Percentiles rank a stretch among this genome's conserved stretches.
phyloP scores from a whole-genome alignment of 176 grass and related monocot genomes.

The Hsuehochloa calcarea region DNA sequence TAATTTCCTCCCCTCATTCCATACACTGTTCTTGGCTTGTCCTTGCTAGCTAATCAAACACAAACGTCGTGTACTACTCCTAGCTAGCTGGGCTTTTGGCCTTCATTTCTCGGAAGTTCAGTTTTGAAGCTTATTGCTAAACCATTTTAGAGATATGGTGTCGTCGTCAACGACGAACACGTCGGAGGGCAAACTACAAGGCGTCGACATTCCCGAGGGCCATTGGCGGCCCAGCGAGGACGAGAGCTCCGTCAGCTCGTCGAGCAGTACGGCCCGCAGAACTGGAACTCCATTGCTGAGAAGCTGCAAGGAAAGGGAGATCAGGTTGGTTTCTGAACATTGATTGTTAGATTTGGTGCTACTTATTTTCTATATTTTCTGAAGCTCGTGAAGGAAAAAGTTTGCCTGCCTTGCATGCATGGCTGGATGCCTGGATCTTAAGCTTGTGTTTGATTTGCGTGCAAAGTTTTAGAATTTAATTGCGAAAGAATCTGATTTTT shows the following conservation, averaged over 20 bases:
- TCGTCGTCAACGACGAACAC: constrained; percentile 51
- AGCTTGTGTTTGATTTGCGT: not conserved
- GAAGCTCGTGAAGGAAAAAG: not conserved
- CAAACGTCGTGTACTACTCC: not conserved
- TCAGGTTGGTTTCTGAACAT: constrained; percentile 49
- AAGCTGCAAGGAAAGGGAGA: constrained; percentile 68
- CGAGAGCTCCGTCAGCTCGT: constrained; percentile 61
- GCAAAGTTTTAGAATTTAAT: not conserved
- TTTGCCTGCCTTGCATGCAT: not conserved
- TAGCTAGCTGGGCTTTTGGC: not conserved
- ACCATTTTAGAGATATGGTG: constrained; percentile 19
- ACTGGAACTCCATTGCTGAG: constrained; percentile 87
- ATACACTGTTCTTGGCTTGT: not conserved
- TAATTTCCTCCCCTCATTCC: not conserved
- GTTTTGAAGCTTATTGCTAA: not conserved
- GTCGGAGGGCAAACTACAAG: constrained; percentile 37
- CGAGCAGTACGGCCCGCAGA: constrained; percentile 64
- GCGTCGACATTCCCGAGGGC: constrained; percentile 44
- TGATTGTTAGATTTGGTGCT: not conserved
- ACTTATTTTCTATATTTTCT: not conserved
- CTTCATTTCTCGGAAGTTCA: not conserved
- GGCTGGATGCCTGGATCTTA: not conserved
- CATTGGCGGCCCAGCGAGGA: constrained; percentile 83
- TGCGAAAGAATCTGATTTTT: not conserved
- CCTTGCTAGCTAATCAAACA: not conserved